Evolutionary conservation across 2,329 filamentous ascomycete genomes (phyloP).

Genomic region (Exophiala mesophila): DNA sequence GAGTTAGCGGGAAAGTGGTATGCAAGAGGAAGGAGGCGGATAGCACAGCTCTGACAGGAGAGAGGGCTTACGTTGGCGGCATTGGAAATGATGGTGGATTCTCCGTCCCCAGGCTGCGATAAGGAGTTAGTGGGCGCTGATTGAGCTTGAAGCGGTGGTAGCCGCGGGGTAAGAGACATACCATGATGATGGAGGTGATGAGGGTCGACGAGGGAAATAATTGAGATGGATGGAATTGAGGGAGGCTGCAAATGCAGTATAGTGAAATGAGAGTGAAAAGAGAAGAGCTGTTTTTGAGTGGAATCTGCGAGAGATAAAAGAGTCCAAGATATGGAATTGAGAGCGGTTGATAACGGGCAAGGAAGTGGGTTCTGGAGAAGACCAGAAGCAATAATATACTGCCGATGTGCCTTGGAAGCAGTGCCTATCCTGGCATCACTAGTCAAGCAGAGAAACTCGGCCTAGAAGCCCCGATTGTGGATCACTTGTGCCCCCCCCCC

Average conservation of each 20-base stretch:
- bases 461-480: slow-evolving; percentile 3
- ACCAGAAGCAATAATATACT: neutral
- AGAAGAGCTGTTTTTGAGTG: neutral
- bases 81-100: slow-evolving; percentile 43
- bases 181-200: slow-evolving; percentile 10
- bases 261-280: neutral
- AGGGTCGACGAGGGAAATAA: slow-evolving; percentile 2
- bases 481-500: too few relatives aligned
- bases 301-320: too few relatives aligned
- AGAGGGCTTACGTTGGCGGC: slow-evolving; percentile 37
- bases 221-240: neutral
- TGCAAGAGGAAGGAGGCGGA: slow-evolving; percentile 12
- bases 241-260: neutral
- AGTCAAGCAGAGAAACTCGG: neutral
- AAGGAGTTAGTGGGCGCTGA: slow-evolving; percentile 9
- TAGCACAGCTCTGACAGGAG: too few relatives aligned
- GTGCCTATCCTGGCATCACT: neutral
- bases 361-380: neutral
- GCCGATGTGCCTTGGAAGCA: too few relatives aligned
- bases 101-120: slow-evolving; percentile 29
- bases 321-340: neutral
- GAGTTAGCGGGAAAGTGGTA: slow-evolving; percentile 27
- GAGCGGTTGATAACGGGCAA: neutral
- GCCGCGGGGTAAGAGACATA: neutral
- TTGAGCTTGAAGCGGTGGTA: too few relatives aligned